phyloP scores from a whole-genome alignment of 2,329 filamentous ascomycete species.

The Colletotrichum tofieldiae region DNA sequence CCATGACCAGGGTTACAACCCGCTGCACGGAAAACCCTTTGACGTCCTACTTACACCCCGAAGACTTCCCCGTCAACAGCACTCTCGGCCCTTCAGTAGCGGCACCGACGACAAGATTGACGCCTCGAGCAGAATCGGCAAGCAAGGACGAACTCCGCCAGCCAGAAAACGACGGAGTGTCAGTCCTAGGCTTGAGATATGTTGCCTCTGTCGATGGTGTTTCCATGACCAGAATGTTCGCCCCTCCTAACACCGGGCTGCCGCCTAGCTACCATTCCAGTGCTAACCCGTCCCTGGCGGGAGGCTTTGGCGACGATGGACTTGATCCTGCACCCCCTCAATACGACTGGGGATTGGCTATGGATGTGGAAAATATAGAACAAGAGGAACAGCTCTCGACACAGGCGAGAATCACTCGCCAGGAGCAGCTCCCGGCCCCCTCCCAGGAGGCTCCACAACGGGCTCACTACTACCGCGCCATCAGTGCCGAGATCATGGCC shows the following conservation, averaged over 20 bases:
- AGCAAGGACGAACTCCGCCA: neutral
- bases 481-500: slow-evolving; percentile 40
- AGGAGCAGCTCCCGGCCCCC: neutral
- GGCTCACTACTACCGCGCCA: slow-evolving; percentile 34
- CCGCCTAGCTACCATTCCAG: slow-evolving; percentile 48
- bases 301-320: slow-evolving; percentile 51
- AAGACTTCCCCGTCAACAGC: neutral
- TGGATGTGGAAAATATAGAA: slow-evolving; percentile 24
- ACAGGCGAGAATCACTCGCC: neutral
- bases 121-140: neutral
- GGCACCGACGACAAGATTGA: neutral
- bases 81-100: neutral
- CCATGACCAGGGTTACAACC: neutral
- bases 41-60: neutral
- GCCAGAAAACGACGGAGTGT: neutral
- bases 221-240: slow-evolving; percentile 50
- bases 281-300: slow-evolving; percentile 51
- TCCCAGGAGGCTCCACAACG: slow-evolving; percentile 1
- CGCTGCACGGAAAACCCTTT: neutral
- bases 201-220: slow-evolving; percentile 47
- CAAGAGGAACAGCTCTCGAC: neutral
- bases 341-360: slow-evolving; percentile 49
- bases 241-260: slow-evolving; percentile 33
- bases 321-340: slow-evolving; percentile 48
- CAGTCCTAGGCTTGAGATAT: slow-evolving; percentile 42